Evolutionary conservation across 306 rosid species (phyloP).

Genomic region (Ochetophila trinervis): DNA sequence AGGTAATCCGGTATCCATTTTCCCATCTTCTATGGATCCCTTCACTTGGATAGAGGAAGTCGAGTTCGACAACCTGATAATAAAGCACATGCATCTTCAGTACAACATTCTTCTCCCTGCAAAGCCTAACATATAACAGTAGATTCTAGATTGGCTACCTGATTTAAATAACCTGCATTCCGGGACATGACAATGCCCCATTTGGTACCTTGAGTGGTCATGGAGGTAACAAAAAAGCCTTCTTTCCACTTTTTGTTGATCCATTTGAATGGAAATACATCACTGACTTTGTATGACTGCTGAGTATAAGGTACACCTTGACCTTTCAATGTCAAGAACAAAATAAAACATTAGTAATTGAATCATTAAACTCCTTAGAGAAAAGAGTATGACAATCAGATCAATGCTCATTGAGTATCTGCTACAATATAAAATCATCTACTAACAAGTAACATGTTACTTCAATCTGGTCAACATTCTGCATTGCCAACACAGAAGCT

Average conservation of each 20-base stretch:
- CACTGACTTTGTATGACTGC: conserved; percentile 51
- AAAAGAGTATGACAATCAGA: conserved; percentile 1
- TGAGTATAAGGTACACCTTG: conserved; percentile 45
- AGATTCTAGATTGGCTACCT: conserved; percentile 24
- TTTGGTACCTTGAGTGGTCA: conserved; percentile 43
- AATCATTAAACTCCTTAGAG: not conserved
- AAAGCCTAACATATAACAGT: not conserved
- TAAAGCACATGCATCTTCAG: conserved; percentile 11
- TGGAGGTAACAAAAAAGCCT: conserved; percentile 45
- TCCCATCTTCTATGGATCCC: conserved; percentile 52
- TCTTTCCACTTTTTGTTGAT: conserved; percentile 50
- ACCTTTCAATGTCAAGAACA: conserved; percentile 21
- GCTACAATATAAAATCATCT: too few relatives aligned
- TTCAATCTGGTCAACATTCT: too few relatives aligned
- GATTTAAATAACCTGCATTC: conserved; percentile 40
- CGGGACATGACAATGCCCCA: conserved; percentile 50
- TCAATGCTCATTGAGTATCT: not conserved
- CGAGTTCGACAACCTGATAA: conserved; percentile 41
- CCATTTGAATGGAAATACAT: conserved; percentile 49
- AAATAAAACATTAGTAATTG: not conserved
- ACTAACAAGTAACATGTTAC: too few relatives aligned
- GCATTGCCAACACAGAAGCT: too few relatives aligned
- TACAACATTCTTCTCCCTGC: conserved; percentile 1
- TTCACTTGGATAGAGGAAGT: conserved; percentile 47
- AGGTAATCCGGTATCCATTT: conserved; percentile 41